phyloP scores from a whole-genome alignment of 2,329 filamentous ascomycete species.

The Decorospora gaudefroyi region DNA sequence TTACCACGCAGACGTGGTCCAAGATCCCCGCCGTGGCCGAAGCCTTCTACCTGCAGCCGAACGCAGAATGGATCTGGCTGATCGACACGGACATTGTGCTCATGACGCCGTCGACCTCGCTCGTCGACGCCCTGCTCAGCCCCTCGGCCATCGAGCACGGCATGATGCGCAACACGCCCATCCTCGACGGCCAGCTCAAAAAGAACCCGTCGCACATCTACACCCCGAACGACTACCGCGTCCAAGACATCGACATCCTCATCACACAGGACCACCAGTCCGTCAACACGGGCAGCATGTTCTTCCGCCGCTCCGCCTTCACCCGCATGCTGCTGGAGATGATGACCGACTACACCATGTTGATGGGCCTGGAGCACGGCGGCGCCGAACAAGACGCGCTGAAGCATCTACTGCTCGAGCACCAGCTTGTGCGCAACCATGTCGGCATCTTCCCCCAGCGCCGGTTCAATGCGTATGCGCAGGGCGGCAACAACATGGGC shows the following conservation, averaged over 20 bases:
- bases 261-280: constrained; percentile 50
- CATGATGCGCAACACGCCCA: constrained; percentile 33
- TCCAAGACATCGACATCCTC: constrained; percentile 47
- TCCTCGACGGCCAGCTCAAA: constrained; percentile 35
- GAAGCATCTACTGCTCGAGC: constrained; percentile 44
- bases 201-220: constrained; percentile 35
- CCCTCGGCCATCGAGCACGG: constrained; percentile 40
- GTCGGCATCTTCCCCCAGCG: constrained; percentile 46
- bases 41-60: constrained; percentile 46
- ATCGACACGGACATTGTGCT: constrained; percentile 51
- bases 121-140: constrained; percentile 41
- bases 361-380: constrained; percentile 42
- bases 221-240: constrained; percentile 35
- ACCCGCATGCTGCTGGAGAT: constrained; percentile 47
- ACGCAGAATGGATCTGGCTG: constrained; percentile 50
- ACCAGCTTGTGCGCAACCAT: constrained; percentile 46
- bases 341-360: constrained; percentile 47
- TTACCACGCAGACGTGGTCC: constrained; percentile 40
- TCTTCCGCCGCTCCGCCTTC: constrained; percentile 47
- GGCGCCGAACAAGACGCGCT: constrained; percentile 47
- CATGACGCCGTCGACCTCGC: constrained; percentile 45
- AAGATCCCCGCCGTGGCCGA: constrained; percentile 51
- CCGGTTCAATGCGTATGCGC: constrained; percentile 47
- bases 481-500: constrained; percentile 45
- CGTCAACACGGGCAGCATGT: constrained; percentile 49